These are phyloP conservation scores for Rhodotorula sphaerocarpa DNA, from an alignment of 768 basidiomycete species.

Conservation along the genomic window DNA sequence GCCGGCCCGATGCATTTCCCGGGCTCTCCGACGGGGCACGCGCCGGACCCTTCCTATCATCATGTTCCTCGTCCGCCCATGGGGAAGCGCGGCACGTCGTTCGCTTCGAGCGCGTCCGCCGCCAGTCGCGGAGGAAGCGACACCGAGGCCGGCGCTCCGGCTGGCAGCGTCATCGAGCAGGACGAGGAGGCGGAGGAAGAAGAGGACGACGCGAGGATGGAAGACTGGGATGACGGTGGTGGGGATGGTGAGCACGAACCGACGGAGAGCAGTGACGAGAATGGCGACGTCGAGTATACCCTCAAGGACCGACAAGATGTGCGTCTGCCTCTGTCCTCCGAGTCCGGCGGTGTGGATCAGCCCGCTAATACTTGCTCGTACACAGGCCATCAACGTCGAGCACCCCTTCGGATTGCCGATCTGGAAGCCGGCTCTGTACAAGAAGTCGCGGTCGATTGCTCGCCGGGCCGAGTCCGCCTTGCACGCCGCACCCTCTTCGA, in stretches of 20 bases:
- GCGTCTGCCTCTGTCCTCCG: neutral
- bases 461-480: constrained; percentile 91
- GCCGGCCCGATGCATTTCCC: neutral
- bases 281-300: constrained; percentile 48
- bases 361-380: neutral
- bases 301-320: constrained; percentile 85
- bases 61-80: constrained; percentile 3
- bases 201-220: constrained; percentile 13
- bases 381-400: constrained; percentile 79
- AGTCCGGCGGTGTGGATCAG: neutral
- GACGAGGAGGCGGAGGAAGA: constrained; percentile 9
- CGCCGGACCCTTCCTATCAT: neutral
- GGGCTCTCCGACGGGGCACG: constrained; percentile 4
- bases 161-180: neutral
- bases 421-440: constrained; percentile 99
- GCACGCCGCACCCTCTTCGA: constrained; percentile 82
- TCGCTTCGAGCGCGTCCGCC: constrained; percentile 16
- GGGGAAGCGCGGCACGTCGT: constrained; percentile 15
- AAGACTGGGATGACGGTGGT: constrained; percentile 25
- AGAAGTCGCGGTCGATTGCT: constrained; percentile 91
- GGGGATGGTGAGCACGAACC: constrained; percentile 18
- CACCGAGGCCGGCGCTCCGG: constrained; percentile 4
- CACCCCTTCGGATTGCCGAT: constrained; percentile 98
- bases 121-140: constrained; percentile 1
- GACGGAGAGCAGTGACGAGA: constrained; percentile 6